A percentile compares a stretch with the other conserved stretches of the same genome.
Conservation (phyloP, 805 yeast genomes). For the Hanseniaspora nectarophila region DNA sequence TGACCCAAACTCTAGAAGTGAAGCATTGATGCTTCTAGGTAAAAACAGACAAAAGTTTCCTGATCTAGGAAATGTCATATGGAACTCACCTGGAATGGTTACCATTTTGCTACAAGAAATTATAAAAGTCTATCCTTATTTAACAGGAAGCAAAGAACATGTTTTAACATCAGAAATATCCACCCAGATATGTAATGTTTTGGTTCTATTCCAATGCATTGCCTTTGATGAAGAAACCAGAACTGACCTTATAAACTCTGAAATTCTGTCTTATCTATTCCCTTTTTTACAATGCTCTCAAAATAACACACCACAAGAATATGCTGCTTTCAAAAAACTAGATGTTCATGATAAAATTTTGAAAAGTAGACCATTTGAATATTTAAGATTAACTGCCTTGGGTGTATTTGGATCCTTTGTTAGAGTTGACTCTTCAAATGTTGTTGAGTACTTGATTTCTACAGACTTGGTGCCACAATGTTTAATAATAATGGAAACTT, state of each 20-base stretch:
- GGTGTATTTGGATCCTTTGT: constrained; percentile 97
- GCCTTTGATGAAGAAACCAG: constrained; percentile 92
- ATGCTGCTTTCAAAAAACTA: neutral
- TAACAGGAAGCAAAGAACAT: constrained; percentile 43
- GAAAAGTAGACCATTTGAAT: constrained; percentile 86
- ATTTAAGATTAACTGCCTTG: constrained; percentile 77
- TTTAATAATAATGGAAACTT: constrained; percentile 85
- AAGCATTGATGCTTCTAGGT: constrained; percentile 83
- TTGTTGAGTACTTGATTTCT: constrained; percentile 78
- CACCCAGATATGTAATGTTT: constrained; percentile 88
- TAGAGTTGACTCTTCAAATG: constrained; percentile 90
- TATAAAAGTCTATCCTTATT: constrained; percentile 74
- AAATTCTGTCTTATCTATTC: constrained; percentile 80
- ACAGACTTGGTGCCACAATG: constrained; percentile 95
- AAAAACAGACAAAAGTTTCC: constrained; percentile 90
- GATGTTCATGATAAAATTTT: constrained; percentile 29
- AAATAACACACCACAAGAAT: neutral
- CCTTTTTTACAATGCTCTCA: constrained; percentile 49
- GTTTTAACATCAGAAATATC: constrained; percentile 78
- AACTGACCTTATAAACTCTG: constrained; percentile 72
- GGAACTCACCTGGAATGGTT: constrained; percentile 97
- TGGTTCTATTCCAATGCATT: constrained; percentile 89
- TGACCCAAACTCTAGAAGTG: constrained; percentile 82
- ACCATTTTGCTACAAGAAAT: constrained; percentile 82
- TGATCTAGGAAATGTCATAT: constrained; percentile 79